Conservation (phyloP, 495 filamentous ascomycete genomes). For the Poronia punctata region DNA sequence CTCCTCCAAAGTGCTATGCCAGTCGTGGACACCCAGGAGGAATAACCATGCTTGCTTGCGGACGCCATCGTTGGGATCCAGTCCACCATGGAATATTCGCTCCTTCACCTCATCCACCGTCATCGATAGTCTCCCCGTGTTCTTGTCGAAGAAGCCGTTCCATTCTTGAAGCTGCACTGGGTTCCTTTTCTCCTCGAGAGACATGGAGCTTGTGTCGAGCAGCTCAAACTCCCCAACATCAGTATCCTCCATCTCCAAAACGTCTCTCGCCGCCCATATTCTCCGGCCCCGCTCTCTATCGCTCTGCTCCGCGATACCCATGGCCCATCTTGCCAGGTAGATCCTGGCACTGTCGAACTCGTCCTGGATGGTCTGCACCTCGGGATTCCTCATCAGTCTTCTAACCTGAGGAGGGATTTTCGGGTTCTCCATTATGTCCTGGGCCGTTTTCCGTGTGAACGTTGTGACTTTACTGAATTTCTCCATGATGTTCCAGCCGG, state of each 20-base stretch:
- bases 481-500: conserved; percentile 91
- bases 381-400: conserved; percentile 79
- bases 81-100: conserved; percentile 87
- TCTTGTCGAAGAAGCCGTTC: conserved; percentile 73
- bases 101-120: conserved; percentile 92
- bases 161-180: conserved; percentile 77
- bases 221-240: conserved; percentile 94
- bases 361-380: conserved; percentile 90
- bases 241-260: conserved; percentile 88
- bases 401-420: conserved; percentile 80
- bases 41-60: conserved; percentile 97
- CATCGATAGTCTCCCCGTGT: conserved; percentile 63
- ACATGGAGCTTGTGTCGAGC: conserved; percentile 71
- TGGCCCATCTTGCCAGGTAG: conserved; percentile 93
- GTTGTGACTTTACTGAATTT: conserved; percentile 94
- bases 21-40: conserved; percentile 81
- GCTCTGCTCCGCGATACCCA: conserved; percentile 96
- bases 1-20: conserved; percentile 79
- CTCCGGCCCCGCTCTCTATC: conserved; percentile 75
- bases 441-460: conserved; percentile 84
- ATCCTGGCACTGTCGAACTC: conserved; percentile 94
- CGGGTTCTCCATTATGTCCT: conserved; percentile 84
- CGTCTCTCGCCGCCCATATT: conserved; percentile 89
- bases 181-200: conserved; percentile 66
- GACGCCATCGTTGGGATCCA: conserved; percentile 83